Conservation (phyloP, 2,329 filamentous ascomycete species). For the Ophiostoma sp. region DNA sequence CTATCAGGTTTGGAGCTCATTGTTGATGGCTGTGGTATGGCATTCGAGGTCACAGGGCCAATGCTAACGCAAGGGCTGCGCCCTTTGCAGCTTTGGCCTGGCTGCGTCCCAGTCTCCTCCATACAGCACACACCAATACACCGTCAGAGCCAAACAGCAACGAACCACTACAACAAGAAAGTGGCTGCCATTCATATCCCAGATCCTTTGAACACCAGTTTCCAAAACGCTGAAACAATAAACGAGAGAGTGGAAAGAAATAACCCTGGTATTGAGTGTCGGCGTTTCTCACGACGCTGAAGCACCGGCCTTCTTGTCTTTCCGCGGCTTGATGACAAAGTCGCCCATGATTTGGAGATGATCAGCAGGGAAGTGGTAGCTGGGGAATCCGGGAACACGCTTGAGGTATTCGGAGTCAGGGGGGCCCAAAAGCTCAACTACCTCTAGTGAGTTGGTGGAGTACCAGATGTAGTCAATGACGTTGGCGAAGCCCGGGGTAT, state of each 20-base stretch:
- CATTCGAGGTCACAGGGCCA: neutral
- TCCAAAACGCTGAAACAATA: constrained; percentile 15
- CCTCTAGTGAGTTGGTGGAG: constrained; percentile 80
- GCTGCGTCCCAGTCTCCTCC: neutral
- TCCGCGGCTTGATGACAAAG: constrained; percentile 81
- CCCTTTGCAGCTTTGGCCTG: neutral
- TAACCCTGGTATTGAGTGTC: neutral
- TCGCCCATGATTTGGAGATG: constrained; percentile 86
- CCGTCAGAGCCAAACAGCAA: neutral
- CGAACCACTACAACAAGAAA: neutral
- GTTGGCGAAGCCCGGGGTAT: constrained; percentile 85
- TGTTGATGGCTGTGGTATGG: neutral
- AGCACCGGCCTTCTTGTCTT: constrained; percentile 61
- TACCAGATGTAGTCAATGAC: constrained; percentile 99
- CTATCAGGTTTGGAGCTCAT: neutral
- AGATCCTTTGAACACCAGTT: constrained; percentile 13
- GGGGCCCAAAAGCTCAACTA: constrained; percentile 76
- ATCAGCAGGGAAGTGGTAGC: constrained; percentile 90
- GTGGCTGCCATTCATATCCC: neutral
- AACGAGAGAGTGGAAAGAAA: constrained; percentile 11
- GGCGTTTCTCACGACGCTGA: neutral
- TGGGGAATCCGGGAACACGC: constrained; percentile 83
- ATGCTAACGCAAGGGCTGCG: neutral
- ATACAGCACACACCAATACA: neutral
- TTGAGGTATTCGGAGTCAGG: constrained; percentile 81